phyloP scores from a whole-genome alignment of 176 grass and related monocot species.

The Secale cereale region DNA sequence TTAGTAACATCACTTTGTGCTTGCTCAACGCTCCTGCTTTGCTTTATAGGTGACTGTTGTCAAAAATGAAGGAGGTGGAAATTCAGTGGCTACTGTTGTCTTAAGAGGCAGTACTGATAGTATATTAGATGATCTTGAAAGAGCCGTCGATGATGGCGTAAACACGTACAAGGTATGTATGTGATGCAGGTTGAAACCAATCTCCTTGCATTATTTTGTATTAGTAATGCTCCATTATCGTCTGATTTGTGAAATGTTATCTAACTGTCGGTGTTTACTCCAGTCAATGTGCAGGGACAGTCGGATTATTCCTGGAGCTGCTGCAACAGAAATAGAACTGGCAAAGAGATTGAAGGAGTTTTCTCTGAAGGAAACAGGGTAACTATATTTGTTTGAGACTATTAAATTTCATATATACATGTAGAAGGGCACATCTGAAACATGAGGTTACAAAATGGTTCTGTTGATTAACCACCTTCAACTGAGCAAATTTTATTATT shows the following conservation, averaged over 20 bases:
- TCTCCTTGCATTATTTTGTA: not conserved
- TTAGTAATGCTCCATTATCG: not conserved
- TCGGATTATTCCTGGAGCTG: constrained; percentile 84
- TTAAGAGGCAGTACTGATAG: constrained; percentile 90
- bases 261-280: constrained; percentile 6
- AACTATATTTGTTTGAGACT: constrained; percentile 17
- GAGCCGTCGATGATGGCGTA: constrained; percentile 93
- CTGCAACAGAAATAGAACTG: constrained; percentile 91
- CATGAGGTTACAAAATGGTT: not conserved
- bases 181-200: not conserved
- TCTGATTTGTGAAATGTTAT: not conserved
- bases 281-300: constrained; percentile 98
- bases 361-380: constrained; percentile 93
- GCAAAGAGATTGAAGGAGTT: constrained; percentile 91
- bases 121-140: constrained; percentile 96
- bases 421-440: not conserved
- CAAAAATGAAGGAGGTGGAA: constrained; percentile 87
- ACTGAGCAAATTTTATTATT: too few relatives aligned
- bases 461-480: not conserved
- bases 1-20: not conserved
- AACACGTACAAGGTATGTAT: constrained; percentile 86
- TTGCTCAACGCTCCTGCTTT: constrained; percentile 2
- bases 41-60: constrained; percentile 70
- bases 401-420: not conserved
- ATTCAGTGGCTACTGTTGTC: constrained; percentile 81